These are phyloP conservation scores for Pezicula rhizophila DNA, from an alignment of 2,329 filamentous ascomycete genomes.

Conservation along the genomic window DNA sequence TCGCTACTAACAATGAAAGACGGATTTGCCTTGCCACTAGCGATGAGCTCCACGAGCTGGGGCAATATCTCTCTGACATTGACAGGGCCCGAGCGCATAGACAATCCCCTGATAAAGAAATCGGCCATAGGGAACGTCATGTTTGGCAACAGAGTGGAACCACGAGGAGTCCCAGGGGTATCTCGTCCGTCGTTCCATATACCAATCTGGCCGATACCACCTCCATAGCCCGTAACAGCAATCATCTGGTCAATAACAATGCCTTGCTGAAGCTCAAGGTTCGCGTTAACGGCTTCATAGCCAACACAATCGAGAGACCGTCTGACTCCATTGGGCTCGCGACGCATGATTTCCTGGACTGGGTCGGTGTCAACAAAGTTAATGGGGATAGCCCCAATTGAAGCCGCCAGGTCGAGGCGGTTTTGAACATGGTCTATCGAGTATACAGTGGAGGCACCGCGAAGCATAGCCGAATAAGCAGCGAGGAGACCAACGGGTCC, in stretches of 20 bases:
- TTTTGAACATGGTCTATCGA: constrained; percentile 24
- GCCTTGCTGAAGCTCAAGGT: constrained; percentile 15
- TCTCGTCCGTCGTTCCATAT: no score
- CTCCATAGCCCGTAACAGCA: no score
- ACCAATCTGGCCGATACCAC: no score
- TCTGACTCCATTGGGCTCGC: constrained; percentile 18
- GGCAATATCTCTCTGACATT: no score
- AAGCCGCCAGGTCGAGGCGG: constrained; percentile 21
- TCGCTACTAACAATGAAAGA: no score
- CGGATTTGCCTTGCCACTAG: no score
- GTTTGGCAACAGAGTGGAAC: no score
- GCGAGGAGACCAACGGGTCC: constrained; percentile 28
- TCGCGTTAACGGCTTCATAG: constrained; percentile 17
- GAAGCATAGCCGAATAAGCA: constrained; percentile 27
- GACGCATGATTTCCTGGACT: constrained; percentile 24
- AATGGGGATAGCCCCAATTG: constrained; percentile 30
- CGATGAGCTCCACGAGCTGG: no score
- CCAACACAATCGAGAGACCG: constrained; percentile 22
- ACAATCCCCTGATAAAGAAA: no score
- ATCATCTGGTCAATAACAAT: constrained; percentile 16
- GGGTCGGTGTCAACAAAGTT: constrained; percentile 24
- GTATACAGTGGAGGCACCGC: constrained; percentile 28
- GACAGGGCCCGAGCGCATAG: no score
- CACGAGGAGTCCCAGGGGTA: no score
- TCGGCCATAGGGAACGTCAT: no score